Base-by-base conservation (phyloP, 345 rosid genomes). In the Lepidium didymum region DNA sequence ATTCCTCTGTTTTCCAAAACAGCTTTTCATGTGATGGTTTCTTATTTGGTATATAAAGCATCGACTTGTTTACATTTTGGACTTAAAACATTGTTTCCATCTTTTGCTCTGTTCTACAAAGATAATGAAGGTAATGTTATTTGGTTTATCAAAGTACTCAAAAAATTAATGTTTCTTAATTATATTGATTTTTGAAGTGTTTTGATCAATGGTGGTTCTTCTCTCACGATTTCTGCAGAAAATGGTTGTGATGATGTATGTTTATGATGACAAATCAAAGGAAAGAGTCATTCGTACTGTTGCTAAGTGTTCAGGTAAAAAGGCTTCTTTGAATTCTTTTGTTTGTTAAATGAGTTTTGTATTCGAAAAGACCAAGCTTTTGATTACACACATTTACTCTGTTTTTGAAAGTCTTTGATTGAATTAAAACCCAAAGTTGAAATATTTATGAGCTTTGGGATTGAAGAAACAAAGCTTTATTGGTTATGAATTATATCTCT, bases 211-310 rank as follows among this genome's bases (percentile, higher is more conserved):
- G 19, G 10, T 41, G 16, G 1, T 60, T 61, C 14, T 60, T 45
- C 10, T 51, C 33, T 47, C 27, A 36, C 25, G 21, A n/a, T 56
- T 70, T 46, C 23, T 59, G 64, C 83, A 92, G 96, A 92, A 86
- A 80, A 67, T 86, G 54, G 88, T 86, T 0, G 44, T 87, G 82
- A 85, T 76, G 72, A 45, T 87, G 66, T 70, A 78, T 54, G 61
- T 85, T 27, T 78, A 78, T 18, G 88, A 80, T 47, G 83, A 85
- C 41, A 81, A 52, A 74, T 79, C 58, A 2, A 89, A 80, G 69
- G 76, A 77, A 23, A 86, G 73, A 70, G 85, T 87, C 57, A 65
- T 92, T 74, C 75, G 73, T 42, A 52, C 82, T 4, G 92, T 86
- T 53, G 78, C 88, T 21, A 16, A 62, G 36, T 70, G 81, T 34